Base-by-base conservation (phyloP, 1,284 basidiomycete species). In the Mycena citricolor region DNA sequence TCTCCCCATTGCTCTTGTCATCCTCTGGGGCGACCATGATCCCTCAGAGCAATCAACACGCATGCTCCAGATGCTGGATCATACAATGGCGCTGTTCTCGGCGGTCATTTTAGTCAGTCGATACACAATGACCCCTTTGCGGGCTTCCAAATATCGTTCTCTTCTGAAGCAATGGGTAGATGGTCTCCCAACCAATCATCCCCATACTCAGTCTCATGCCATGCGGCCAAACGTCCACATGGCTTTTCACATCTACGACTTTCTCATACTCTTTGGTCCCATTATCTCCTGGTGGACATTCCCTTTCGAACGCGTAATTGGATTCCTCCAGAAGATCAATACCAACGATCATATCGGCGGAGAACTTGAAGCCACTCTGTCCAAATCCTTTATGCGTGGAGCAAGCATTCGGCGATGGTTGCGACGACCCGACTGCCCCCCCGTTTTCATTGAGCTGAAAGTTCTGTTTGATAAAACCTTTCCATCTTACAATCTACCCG, bases 191-290 rank as follows among this genome's bases (percentile, higher is more conserved):
- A 12, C 16, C 16, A 6, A 42, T 14, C 39, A 47, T 13, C 39
- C 44, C 5, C 43, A 45, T 8, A 45, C 49, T 54, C 3, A 41
- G 39, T 29, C 57, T 56, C 23, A 47, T 52, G 28, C 17, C 44
- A 5, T 25, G 48, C 22, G 37, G 32, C 33, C 26, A 8, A 45
- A 57, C 12, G 38, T 32, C 22, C 63, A 68, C 33, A 44, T 55
- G n/a, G 58, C 61, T 0, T 50, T 67, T 14, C 65, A 68, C 37
- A 49, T 68, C 8, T 32, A 47, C 7, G 56, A 65, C 8, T 57
- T 61, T n/a, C 47, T 68, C 6, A 12, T 34, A 4, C 41, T 37
- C 1, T 64, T 60, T 48, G 63, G 66, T 5, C 65, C 66, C n/a
- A 33, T 42, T 8, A 26, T 41, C 6, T 24, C 28, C 10, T 47